These are phyloP conservation scores for Scedosporium boydii DNA, from an alignment of 2,329 filamentous ascomycete species.

Conservation along the genomic window DNA sequence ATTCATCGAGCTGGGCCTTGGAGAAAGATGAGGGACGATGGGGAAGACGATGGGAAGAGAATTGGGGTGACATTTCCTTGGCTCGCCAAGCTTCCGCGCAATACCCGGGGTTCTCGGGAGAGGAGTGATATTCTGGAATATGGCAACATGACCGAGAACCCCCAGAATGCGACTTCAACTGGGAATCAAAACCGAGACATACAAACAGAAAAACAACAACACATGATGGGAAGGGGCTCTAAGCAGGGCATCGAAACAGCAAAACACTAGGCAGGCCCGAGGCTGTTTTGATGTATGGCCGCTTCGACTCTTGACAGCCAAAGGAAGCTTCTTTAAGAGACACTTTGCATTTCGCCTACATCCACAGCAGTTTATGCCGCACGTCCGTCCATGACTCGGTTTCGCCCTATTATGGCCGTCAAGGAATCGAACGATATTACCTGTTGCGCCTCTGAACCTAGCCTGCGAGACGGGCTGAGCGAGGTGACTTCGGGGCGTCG, in stretches of 20 bases:
- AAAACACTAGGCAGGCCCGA: not conserved
- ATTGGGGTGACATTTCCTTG: not conserved
- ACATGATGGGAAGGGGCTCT: not conserved
- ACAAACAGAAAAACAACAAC: not conserved
- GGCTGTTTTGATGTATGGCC: not conserved
- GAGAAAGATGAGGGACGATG: not conserved
- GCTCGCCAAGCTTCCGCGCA: not conserved
- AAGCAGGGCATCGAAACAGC: not conserved
- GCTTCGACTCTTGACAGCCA: not conserved
- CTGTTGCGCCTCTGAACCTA: not conserved
- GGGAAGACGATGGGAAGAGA: not conserved
- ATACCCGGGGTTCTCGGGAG: not conserved
- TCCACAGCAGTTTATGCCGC: not conserved
- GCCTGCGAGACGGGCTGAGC: not conserved
- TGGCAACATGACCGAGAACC: not conserved
- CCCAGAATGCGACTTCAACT: not conserved
- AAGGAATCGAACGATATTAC: not conserved
- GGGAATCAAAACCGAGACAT: not conserved
- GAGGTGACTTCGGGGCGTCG: not conserved
- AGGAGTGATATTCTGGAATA: not conserved
- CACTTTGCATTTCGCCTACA: not conserved
- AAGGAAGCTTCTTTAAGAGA: not conserved
- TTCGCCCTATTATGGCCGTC: not conserved
- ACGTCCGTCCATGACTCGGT: not conserved
- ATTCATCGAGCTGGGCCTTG: not conserved